Evolutionary conservation across 2,329 filamentous ascomycete species (phyloP).

Genomic region (Exophiala phaeomuriformis): DNA sequence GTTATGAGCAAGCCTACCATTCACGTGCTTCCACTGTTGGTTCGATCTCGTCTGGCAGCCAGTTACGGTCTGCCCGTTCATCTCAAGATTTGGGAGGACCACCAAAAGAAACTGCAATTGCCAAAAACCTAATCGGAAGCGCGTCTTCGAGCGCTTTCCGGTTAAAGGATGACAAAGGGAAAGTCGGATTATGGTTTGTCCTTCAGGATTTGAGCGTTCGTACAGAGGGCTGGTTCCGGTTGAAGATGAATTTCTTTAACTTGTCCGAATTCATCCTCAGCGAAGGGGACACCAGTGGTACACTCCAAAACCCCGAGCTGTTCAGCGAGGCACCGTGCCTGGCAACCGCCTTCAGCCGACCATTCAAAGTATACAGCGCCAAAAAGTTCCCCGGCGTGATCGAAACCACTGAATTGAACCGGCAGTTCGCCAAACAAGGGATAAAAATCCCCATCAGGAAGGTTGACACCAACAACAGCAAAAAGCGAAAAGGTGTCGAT

Average conservation of each 20-base stretch:
- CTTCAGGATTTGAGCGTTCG: slow-evolving; percentile 90
- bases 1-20: slow-evolving; percentile 7
- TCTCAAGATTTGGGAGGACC: slow-evolving; percentile 10
- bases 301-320: slow-evolving; percentile 5
- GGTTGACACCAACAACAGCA: slow-evolving; percentile 53
- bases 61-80: slow-evolving; percentile 10
- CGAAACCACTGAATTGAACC: slow-evolving; percentile 84
- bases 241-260: slow-evolving; percentile 75
- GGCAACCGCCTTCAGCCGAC: slow-evolving; percentile 76
- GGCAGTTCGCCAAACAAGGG: slow-evolving; percentile 84
- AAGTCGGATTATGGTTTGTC: slow-evolving; percentile 92
- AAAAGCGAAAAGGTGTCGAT: slow-evolving; percentile 32
- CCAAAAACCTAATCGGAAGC: slow-evolving; percentile 87
- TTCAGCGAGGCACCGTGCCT: slow-evolving; percentile 54
- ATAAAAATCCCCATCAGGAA: slow-evolving; percentile 97
- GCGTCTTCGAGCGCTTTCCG: slow-evolving; percentile 81
- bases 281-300: slow-evolving; percentile 3
- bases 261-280: slow-evolving; percentile 49
- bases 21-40: slow-evolving; percentile 2
- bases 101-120: slow-evolving; percentile 30
- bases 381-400: slow-evolving; percentile 99
- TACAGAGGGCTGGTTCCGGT: slow-evolving; percentile 83
- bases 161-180: slow-evolving; percentile 68
- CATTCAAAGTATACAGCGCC: slow-evolving; percentile 88
- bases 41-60: slow-evolving; percentile 3